phyloP scores from a whole-genome alignment of 305 asterid species.

The Withania somnifera region DNA sequence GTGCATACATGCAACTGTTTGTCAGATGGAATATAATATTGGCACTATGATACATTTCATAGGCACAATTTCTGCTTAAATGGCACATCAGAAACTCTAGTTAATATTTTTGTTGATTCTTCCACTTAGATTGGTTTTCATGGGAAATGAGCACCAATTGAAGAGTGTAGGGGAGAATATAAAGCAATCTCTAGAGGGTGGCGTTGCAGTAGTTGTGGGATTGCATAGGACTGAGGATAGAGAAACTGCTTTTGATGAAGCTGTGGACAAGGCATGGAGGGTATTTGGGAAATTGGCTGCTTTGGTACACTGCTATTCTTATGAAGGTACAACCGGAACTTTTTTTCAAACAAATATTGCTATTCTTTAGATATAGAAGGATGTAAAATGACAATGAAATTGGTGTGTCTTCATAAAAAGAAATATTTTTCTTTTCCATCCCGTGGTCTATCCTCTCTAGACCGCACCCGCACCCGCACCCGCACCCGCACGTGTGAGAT shows the following conservation, averaged over 20 bases:
- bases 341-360: neutral
- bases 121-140: constrained; percentile 44
- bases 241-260: constrained; percentile 42
- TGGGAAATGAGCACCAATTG: constrained; percentile 64
- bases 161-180: constrained; percentile 42
- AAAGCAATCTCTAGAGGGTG: constrained; percentile 30
- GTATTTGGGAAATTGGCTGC: constrained; percentile 61
- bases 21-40: neutral
- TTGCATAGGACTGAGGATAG: constrained; percentile 62
- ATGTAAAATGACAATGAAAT: neutral
- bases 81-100: neutral
- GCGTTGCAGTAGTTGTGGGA: constrained; percentile 40
- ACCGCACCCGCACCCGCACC: too few species aligned
- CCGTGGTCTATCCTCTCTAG: too few species aligned
- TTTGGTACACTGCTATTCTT: constrained; percentile 61
- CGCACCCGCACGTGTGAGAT: too few species aligned
- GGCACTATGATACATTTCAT: neutral
- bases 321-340: constrained; percentile 45
- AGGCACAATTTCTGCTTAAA: too few species aligned
- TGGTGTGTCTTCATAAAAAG: neutral
- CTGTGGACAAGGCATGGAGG: constrained; percentile 50
- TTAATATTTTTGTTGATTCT: neutral
- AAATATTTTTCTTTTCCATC: too few species aligned
- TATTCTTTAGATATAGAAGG: neutral
- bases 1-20: too few species aligned